Conservation (phyloP, 805 yeast genomes). For the Barnettozyma salicaria region DNA sequence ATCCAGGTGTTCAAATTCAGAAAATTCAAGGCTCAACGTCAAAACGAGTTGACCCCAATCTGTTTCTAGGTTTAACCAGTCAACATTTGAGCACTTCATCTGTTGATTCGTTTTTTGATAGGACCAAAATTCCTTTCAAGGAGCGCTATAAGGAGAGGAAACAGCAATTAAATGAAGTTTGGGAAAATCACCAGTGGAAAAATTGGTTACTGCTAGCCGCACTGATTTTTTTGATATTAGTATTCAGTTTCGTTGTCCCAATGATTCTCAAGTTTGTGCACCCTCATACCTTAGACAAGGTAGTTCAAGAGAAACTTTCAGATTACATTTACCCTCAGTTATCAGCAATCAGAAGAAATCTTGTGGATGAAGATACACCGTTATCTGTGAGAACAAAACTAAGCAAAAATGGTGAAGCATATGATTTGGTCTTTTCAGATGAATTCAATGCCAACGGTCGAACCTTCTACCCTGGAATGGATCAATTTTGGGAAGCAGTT, state of each 20-base stretch:
- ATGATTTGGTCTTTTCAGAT: conserved; percentile 83
- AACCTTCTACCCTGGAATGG: conserved; percentile 85
- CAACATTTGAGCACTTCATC: not conserved
- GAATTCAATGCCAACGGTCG: conserved; percentile 89
- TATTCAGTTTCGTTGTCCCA: conserved; percentile 8
- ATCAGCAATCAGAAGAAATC: conserved; percentile 42
- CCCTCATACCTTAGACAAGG: not conserved
- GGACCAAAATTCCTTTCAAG: conserved; percentile 6
- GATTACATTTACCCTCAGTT: conserved; percentile 39
- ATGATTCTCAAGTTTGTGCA: not conserved
- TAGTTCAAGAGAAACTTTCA: conserved; percentile 4
- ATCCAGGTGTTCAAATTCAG: not conserved
- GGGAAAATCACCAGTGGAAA: conserved; percentile 6
- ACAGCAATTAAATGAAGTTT: conserved; percentile 1
- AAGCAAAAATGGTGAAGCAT: conserved; percentile 54
- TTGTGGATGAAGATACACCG: conserved; percentile 64
- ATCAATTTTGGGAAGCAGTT: conserved; percentile 84
- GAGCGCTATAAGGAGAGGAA: conserved; percentile 1
- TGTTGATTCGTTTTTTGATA: not conserved
- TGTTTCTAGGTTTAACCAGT: not conserved
- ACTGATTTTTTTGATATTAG: not conserved
- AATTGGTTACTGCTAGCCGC: conserved; percentile 5
- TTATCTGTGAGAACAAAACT: conserved; percentile 39
- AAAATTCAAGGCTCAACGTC: not conserved
- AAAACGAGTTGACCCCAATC: not conserved